Conservation (phyloP, 495 filamentous ascomycete genomes). For the Xylaria palmicola region DNA sequence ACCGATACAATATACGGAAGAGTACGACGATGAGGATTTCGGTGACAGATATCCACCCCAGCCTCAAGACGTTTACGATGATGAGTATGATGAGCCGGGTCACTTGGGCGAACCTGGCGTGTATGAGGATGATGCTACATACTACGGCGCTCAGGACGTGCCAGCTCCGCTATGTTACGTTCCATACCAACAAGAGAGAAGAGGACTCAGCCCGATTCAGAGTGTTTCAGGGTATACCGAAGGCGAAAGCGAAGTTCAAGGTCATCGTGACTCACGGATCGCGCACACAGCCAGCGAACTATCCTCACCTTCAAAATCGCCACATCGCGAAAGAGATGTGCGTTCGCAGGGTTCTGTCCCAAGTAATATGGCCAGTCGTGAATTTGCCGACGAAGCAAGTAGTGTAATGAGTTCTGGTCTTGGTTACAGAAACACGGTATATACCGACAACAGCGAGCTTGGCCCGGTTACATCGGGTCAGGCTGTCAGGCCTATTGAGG, state of each 20-base stretch:
- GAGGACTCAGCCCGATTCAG: constrained; percentile 80
- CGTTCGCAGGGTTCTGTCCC: constrained; percentile 38
- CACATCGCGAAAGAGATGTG: constrained; percentile 30
- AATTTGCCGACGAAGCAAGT: constrained; percentile 38
- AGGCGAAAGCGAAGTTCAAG: constrained; percentile 45
- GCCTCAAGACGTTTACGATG: constrained; percentile 36
- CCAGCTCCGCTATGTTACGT: constrained; percentile 56
- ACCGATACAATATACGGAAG: constrained; percentile 36
- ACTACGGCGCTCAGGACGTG: constrained; percentile 54
- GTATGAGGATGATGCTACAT: constrained; percentile 37
- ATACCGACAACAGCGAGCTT: constrained; percentile 68
- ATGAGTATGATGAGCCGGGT: constrained; percentile 50
- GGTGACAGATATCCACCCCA: constrained; percentile 38
- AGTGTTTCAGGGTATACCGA: constrained; percentile 77
- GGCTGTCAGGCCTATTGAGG: constrained; percentile 63
- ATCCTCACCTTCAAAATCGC: constrained; percentile 40
- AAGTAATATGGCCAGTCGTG: constrained; percentile 41
- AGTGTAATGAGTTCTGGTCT: constrained; percentile 43
- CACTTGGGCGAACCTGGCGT: constrained; percentile 38
- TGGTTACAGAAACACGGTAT: constrained; percentile 60
- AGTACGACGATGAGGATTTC: constrained; percentile 48
- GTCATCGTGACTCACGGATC: constrained; percentile 48
- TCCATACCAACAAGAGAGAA: constrained; percentile 56
- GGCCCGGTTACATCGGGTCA: constrained; percentile 64
- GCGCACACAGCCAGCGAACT: constrained; percentile 46